Conservation (phyloP, 345 rosid species). For the Aquilaria yunnanensis region DNA sequence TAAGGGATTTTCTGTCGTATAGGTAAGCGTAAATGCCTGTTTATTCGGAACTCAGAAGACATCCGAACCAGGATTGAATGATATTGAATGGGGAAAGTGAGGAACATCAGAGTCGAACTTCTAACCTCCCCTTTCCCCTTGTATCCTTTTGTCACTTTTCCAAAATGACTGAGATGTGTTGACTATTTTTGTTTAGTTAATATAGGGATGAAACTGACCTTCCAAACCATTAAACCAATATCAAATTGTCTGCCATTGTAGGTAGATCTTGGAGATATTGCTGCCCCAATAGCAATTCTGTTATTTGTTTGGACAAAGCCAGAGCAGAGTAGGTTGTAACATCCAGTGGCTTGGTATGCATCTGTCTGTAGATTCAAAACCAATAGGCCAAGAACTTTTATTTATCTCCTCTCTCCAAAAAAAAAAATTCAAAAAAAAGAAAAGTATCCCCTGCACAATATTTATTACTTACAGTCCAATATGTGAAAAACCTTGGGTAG, state of each 20-base stretch:
- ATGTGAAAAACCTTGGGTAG: constrained; percentile 94
- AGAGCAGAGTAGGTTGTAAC: constrained; percentile 93
- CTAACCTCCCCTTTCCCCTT: no score
- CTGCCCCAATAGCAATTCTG: constrained; percentile 92
- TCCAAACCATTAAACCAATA: constrained; percentile 84
- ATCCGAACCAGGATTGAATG: no score
- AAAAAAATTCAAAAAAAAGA: background rate
- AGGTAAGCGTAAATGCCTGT: no score
- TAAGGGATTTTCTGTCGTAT: no score
- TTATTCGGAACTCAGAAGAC: no score
- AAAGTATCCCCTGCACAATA: background rate
- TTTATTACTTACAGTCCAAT: constrained; percentile 76
- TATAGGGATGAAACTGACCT: constrained; percentile 40
- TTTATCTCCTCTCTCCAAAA: background rate
- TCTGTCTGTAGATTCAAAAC: constrained; percentile 57
- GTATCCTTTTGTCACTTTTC: no score
- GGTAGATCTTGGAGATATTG: constrained; percentile 93
- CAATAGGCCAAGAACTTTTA: background rate
- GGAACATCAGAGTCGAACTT: no score
- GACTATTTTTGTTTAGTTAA: no score
- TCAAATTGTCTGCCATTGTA: constrained; percentile 86
- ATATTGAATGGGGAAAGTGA: no score
- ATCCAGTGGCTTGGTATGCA: constrained; percentile 97
- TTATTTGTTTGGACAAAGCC: constrained; percentile 95
- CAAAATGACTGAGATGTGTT: no score